Percentiles rank a stretch among this genome's conserved stretches.
phyloP scores from a whole-genome alignment of 306 rosid species.

The Mimosa bimucronata region DNA sequence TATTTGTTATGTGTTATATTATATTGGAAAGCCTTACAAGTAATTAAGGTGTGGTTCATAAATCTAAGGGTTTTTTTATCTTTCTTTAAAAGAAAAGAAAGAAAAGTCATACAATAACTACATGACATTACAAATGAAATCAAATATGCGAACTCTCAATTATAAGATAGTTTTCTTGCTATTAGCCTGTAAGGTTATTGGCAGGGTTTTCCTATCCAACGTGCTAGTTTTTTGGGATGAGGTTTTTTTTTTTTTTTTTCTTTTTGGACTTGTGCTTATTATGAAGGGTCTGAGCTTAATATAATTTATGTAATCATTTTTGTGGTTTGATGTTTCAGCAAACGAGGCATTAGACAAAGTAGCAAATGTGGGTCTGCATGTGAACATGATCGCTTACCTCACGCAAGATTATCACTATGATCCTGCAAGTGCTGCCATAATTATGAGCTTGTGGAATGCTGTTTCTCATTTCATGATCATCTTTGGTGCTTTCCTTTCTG shows the following conservation, averaged over 20 bases:
- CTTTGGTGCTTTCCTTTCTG: constrained; percentile 82
- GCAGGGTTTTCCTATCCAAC: no score
- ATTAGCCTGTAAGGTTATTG: no score
- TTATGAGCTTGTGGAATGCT: constrained; percentile 64
- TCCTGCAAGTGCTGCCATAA: constrained; percentile 42
- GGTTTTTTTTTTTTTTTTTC: no score
- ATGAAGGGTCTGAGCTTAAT: not conserved
- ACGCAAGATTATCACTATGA: constrained; percentile 52
- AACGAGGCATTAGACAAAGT: constrained; percentile 84
- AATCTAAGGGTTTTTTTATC: not conserved
- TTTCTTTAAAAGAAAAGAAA: no score
- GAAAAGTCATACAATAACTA: no score
- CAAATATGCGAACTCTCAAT: no score
- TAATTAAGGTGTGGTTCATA: not conserved
- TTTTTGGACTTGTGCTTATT: not conserved
- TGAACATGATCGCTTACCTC: constrained; percentile 71
- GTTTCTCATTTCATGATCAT: constrained; percentile 48
- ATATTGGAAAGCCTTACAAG: not conserved
- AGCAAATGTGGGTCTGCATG: constrained; percentile 66
- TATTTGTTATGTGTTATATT: no score
- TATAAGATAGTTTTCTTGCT: no score
- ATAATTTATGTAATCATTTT: not conserved
- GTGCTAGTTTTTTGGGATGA: not conserved
- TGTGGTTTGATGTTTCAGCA: constrained; percentile 44
- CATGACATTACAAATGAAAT: no score